Percentiles rank a stretch among this genome's conserved stretches.
phyloP scores from a whole-genome alignment of 2,329 filamentous ascomycete species.

The Aspergillus sp. region DNA sequence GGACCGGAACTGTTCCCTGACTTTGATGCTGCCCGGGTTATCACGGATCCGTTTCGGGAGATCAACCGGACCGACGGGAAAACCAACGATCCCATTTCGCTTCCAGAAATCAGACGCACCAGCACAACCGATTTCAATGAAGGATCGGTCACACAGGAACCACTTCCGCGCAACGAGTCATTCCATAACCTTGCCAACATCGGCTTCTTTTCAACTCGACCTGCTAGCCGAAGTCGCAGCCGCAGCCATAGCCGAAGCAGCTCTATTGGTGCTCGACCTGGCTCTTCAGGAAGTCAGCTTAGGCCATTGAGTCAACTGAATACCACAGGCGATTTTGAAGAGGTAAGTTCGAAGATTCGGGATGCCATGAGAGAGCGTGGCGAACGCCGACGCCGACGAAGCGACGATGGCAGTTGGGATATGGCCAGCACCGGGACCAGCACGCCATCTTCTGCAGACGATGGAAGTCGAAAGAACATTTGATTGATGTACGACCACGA shows the following conservation, averaged over 20 bases:
- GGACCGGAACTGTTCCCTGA: slow-evolving; percentile 97
- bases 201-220: slow-evolving; percentile 82
- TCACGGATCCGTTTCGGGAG: slow-evolving; percentile 47
- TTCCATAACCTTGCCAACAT: slow-evolving; percentile 85
- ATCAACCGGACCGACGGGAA: slow-evolving; percentile 11
- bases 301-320: slow-evolving; percentile 63
- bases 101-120: slow-evolving; percentile 18
- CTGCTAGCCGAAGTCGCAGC: slow-evolving; percentile 71
- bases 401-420: slow-evolving; percentile 37
- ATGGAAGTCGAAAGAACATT: slow-evolving; percentile 31
- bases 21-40: slow-evolving; percentile 70
- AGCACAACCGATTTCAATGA: slow-evolving; percentile 17
- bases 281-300: slow-evolving; percentile 57
- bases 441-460: slow-evolving; percentile 25
- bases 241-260: slow-evolving; percentile 66
- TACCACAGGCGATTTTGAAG: slow-evolving; percentile 65
- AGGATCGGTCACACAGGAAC: slow-evolving; percentile 29
- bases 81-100: slow-evolving; percentile 5
- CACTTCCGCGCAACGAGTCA: slow-evolving; percentile 80
- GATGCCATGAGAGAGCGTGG: slow-evolving; percentile 78
- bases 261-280: slow-evolving; percentile 58
- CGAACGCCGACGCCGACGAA: slow-evolving; percentile 50
- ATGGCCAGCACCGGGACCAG: slow-evolving; percentile 32
- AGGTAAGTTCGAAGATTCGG: slow-evolving; percentile 76
- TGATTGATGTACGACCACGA: slow-evolving; percentile 8